These are phyloP conservation scores for Malassezia slooffiae DNA, from an alignment of 1,284 basidiomycete species.

Conservation along the genomic window DNA sequence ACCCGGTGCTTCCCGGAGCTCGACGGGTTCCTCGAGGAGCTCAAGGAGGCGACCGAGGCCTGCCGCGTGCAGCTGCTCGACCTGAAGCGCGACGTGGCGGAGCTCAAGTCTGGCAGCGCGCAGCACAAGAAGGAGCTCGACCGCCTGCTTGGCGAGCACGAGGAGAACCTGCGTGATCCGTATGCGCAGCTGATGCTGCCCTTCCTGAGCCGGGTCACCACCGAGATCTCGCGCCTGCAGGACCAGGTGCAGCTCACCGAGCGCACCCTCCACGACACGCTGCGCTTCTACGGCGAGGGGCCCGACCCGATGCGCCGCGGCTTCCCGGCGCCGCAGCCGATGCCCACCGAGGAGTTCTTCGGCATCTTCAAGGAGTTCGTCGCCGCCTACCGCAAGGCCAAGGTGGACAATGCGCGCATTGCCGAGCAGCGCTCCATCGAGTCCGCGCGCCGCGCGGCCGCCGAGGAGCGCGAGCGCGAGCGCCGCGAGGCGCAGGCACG, in stretches of 20 bases:
- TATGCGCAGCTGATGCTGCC: conserved; percentile 46
- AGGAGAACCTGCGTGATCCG: conserved; percentile 37
- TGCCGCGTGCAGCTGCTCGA: conserved; percentile 55
- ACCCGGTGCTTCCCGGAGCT: conserved; percentile 76
- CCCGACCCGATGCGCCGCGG: conserved; percentile 41
- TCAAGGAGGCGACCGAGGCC: conserved; percentile 78
- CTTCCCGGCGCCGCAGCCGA: conserved; percentile 30
- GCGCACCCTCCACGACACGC: conserved; percentile 36
- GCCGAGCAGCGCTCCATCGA: conserved; percentile 39
- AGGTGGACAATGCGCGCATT: conserved; percentile 37
- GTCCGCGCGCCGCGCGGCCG: conserved; percentile 38
- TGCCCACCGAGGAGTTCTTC: conserved; percentile 46
- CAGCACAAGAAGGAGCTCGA: conserved; percentile 44
- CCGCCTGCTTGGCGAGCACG: conserved; percentile 37
- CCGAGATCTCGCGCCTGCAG: conserved; percentile 29
- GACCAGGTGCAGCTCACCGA: conserved; percentile 44
- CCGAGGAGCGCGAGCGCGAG: conserved; percentile 41
- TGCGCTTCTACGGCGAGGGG: conserved; percentile 45
- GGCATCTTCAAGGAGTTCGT: conserved; percentile 46
- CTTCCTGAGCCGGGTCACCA: conserved; percentile 34
- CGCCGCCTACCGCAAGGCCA: conserved; percentile 43
- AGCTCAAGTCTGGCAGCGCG: conserved; percentile 40
- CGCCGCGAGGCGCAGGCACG: conserved; percentile 34
- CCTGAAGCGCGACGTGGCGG: conserved; percentile 41
- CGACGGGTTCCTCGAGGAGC: conserved; percentile 77